A percentile compares a stretch with the other conserved stretches of the same genome.
Evolutionary conservation across 345 rosid species (phyloP).

Genomic region (Syzygium aqueum): DNA sequence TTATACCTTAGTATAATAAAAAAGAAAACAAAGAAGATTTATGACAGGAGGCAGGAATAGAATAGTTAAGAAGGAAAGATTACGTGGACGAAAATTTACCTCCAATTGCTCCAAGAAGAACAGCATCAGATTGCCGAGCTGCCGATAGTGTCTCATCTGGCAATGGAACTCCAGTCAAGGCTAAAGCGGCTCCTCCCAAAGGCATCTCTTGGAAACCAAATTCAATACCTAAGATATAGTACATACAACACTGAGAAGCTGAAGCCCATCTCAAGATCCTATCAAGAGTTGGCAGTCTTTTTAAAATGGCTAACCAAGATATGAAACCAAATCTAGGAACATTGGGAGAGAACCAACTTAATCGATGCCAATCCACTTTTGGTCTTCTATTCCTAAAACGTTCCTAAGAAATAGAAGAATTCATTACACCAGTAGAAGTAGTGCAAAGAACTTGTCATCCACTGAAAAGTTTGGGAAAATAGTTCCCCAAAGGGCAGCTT

Average conservation of each 20-base stretch:
- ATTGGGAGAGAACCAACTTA: background rate
- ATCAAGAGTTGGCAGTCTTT: background rate
- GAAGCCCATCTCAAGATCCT: background rate
- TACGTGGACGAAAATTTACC: constrained; percentile 34
- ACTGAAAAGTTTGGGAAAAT: background rate
- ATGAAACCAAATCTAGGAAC: background rate
- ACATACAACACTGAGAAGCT: background rate
- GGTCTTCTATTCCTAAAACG: background rate
- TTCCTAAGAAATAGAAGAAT: background rate
- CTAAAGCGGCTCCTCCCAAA: constrained; percentile 90
- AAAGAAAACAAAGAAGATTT: background rate
- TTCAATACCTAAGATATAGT: constrained; percentile 42
- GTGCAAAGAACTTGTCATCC: background rate
- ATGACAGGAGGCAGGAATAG: background rate
- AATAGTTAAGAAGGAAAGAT: background rate
- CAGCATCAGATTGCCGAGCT: constrained; percentile 75
- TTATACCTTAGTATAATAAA: constrained; percentile 47
- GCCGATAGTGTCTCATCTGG: constrained; percentile 79
- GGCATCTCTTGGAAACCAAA: constrained; percentile 86
- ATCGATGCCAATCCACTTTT: background rate
- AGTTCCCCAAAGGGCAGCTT: background rate
- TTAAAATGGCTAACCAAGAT: background rate
- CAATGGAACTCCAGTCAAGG: constrained; percentile 83
- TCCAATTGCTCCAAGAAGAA: constrained; percentile 96
- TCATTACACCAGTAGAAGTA: background rate